Base-by-base conservation (phyloP, 805 yeast genomes). In the Saturnispora kantuleensis region DNA sequence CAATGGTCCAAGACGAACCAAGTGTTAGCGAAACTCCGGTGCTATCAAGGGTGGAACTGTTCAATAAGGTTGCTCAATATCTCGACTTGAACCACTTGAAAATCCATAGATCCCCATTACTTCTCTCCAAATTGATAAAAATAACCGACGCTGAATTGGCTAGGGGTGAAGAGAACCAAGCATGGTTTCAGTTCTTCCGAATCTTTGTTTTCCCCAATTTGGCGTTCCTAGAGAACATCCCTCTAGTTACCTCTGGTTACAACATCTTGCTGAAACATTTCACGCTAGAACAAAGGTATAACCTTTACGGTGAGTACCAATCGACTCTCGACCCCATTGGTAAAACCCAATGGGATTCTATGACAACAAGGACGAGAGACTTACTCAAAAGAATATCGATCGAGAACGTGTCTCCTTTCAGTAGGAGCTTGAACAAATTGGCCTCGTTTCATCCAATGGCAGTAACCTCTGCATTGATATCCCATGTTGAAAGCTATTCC, bases 401-500 rank as follows among this genome's bases (percentile, higher is more conserved):
- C 38, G 89, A 85, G 49, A 88, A 85, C 49, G 80, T 84, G 1
- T 68, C 72, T 21, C 74, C 77, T 17, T 81, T 84, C 74, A 81
- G 82, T 75, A 70, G 88, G 49, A 69, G 76, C 38, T 65, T 90
- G 18, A 82, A 94, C 0, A 79, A 80, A 51, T 69, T 86, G 10
- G 74, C 88, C 16, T 79, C 77, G 47, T 64, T 83, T 1, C 86
- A 86, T 58, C 97, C 97, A 2, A 58, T 88, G 15, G 82, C 94
- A 2, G 77, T 88, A 11, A 74, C 89, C 37, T 64, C 75, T 17
- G 80, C 84, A 0, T 71, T 85, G 38, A 69, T 89, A 10, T 77
- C 77, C 38, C 96, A 87, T 56, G 77, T 90, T 50, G 97, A 90
- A 61, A 86, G 93, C 65, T 90, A 90, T 58, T 95, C 84, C 56